Evolutionary conservation across 2,329 filamentous ascomycete species (phyloP).

Genomic region (Orbilia quercus): DNA sequence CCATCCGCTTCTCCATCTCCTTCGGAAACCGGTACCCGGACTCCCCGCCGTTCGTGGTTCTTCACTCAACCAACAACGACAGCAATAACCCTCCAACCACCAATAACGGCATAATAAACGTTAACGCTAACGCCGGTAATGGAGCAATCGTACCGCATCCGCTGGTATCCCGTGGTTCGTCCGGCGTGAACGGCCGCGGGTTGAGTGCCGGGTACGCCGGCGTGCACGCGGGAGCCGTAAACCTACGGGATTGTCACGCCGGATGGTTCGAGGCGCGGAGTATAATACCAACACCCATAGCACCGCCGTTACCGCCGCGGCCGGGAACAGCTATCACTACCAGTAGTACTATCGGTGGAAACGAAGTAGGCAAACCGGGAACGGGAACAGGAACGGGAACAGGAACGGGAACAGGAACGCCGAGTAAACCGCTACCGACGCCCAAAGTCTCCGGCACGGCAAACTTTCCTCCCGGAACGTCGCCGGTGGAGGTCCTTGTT

Average conservation of each 20-base stretch:
- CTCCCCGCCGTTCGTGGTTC: constrained; percentile 39
- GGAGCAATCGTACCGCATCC: constrained; percentile 16
- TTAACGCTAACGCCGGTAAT: neutral
- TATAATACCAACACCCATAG: neutral
- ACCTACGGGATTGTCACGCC: constrained; percentile 25
- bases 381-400: no score
- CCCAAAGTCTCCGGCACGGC: neutral
- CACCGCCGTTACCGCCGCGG: neutral
- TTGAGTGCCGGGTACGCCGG: constrained; percentile 35
- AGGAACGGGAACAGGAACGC: constrained; percentile 9
- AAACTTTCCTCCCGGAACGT: constrained; percentile 25
- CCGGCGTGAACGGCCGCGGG: constrained; percentile 2
- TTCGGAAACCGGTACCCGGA: constrained; percentile 41
- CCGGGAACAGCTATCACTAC: neutral
- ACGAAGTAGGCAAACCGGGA: constrained; percentile 6
- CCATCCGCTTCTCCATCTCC: constrained; percentile 39
- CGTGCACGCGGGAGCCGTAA: constrained; percentile 37
- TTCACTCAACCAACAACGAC: constrained; percentile 4
- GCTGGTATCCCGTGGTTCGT: constrained; percentile 1
- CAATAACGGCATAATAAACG: constrained; percentile 5
- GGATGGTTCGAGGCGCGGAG: constrained; percentile 42
- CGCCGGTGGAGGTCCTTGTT: constrained; percentile 36
- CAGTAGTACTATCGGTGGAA: neutral
- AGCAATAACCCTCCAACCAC: neutral
- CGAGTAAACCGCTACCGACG: neutral